Percentiles rank a stretch among this genome's conserved stretches.
Evolutionary conservation across 2,329 filamentous ascomycete genomes (phyloP).

Genomic region (Phialophora macrospora): DNA sequence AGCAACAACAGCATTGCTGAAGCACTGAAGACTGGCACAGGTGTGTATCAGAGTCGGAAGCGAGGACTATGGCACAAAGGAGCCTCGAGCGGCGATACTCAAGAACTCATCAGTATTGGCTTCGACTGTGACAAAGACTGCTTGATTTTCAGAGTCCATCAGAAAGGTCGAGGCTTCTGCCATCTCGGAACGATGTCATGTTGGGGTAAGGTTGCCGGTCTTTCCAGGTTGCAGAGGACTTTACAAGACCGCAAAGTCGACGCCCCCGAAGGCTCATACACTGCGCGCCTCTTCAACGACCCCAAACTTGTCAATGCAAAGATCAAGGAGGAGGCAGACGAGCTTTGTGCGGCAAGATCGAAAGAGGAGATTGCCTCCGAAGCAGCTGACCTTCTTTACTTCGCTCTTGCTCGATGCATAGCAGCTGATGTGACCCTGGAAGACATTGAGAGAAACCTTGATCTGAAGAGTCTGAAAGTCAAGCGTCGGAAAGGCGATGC

Average conservation of each 20-base stretch:
- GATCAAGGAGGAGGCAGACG: conserved; percentile 97
- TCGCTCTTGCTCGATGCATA: conserved; percentile 87
- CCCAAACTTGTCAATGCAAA: conserved; percentile 88
- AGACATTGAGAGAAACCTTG: conserved; percentile 89
- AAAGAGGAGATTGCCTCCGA: conserved; percentile 89
- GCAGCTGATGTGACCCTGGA: conserved; percentile 81
- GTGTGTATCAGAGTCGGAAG: conserved; percentile 96
- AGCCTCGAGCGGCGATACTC: conserved; percentile 88
- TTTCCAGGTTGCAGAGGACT: conserved; percentile 85
- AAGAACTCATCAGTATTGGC: conserved; percentile 82
- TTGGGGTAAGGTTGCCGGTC: conserved; percentile 81
- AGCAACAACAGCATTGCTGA: conserved; percentile 88
- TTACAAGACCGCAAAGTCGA: conserved; percentile 78
- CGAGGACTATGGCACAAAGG: conserved; percentile 97
- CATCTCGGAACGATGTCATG: conserved; percentile 91
- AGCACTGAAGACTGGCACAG: conserved; percentile 77
- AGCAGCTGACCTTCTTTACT: conserved; percentile 93
- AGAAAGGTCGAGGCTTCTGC: conserved; percentile 89
- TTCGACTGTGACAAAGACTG: conserved; percentile 95
- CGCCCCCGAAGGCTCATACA: conserved; percentile 90
- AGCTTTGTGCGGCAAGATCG: conserved; percentile 83
- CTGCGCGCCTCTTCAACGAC: conserved; percentile 88
- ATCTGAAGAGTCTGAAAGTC: conserved; percentile 93
- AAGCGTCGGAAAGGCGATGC: conserved; percentile 92
- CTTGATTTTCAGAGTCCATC: conserved; percentile 83